A percentile compares a stretch with the other conserved stretches of the same genome.
phyloP scores from a whole-genome alignment of 2,329 filamentous ascomycete species.

The Fusarium staphyleae region DNA sequence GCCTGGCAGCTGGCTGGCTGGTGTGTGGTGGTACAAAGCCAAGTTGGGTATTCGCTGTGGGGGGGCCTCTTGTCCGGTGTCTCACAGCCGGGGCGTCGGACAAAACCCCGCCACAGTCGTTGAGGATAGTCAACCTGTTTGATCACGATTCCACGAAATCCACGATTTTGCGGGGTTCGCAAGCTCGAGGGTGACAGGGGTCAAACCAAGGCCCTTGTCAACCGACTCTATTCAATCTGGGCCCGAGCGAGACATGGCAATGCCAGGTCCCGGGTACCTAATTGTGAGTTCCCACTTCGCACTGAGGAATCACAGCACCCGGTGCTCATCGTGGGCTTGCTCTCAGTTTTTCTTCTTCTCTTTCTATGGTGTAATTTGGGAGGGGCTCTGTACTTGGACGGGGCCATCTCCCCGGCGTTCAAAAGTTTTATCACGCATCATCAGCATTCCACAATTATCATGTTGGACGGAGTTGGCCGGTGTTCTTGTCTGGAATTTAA shows the following conservation, averaged over 20 bases:
- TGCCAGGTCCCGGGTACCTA: constrained; percentile 8
- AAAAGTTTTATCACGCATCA: constrained; percentile 37
- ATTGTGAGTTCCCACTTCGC: constrained; percentile 18
- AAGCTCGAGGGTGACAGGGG: constrained; percentile 37
- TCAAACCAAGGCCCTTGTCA: constrained; percentile 17
- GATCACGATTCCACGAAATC: constrained; percentile 34
- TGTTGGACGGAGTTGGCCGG: constrained; percentile 30
- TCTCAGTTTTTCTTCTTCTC: constrained; percentile 12
- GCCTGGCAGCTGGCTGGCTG: constrained; percentile 7
- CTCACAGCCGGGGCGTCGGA: constrained; percentile 24
- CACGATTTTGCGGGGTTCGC: constrained; percentile 32
- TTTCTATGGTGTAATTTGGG: constrained; percentile 23
- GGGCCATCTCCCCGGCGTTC: constrained; percentile 33
- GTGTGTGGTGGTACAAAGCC: constrained; percentile 8
- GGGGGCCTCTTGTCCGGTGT: too few species aligned
- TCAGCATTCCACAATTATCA: constrained; percentile 26
- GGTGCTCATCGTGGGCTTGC: constrained; percentile 20
- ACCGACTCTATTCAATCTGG: constrained; percentile 6
- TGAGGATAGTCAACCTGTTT: constrained; percentile 27
- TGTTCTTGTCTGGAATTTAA: constrained; percentile 1
- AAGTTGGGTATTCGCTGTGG: not conserved
- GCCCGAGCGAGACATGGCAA: constrained; percentile 8
- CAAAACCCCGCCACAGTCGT: constrained; percentile 25
- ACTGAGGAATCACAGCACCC: constrained; percentile 33
- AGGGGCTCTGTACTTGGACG: constrained; percentile 6